Conservation (phyloP, 495 filamentous ascomycete species). For the Annulohypoxylon moriforme region DNA sequence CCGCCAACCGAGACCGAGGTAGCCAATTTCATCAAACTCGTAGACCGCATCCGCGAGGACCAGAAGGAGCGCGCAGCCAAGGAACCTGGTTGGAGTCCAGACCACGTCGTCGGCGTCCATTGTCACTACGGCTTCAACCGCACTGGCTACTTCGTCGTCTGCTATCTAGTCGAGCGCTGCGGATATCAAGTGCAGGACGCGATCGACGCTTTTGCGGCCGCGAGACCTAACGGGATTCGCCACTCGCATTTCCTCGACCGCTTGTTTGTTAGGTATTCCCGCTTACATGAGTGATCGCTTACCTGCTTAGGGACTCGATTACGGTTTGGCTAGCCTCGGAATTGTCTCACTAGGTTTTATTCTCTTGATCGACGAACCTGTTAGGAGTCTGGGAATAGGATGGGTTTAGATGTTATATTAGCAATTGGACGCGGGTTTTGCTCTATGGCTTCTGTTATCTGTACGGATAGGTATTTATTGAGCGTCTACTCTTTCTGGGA, state of each 20-base stretch:
- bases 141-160: slow-evolving; percentile 90
- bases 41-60: slow-evolving; percentile 74
- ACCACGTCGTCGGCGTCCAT: slow-evolving; percentile 78
- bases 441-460: neutral
- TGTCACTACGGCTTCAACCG: slow-evolving; percentile 97
- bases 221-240: slow-evolving; percentile 83
- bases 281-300: slow-evolving; percentile 36
- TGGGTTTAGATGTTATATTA: slow-evolving; percentile 18
- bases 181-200: slow-evolving; percentile 79
- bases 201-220: slow-evolving; percentile 79
- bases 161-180: slow-evolving; percentile 86
- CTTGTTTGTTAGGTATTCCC: slow-evolving; percentile 79
- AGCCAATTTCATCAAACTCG: slow-evolving; percentile 77
- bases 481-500: slow-evolving; percentile 11
- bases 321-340: neutral
- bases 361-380: neutral
- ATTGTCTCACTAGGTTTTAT: neutral
- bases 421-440: neutral
- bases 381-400: neutral
- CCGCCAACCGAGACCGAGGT: slow-evolving; percentile 84
- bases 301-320: neutral
- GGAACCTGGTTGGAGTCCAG: slow-evolving; percentile 54
- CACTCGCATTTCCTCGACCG: slow-evolving; percentile 91
- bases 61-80: slow-evolving; percentile 56
- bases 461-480: slow-evolving; percentile 16